Evolutionary conservation across 140 eudicot species (phyloP).

Genomic region (Ambrosia hybrid): DNA sequence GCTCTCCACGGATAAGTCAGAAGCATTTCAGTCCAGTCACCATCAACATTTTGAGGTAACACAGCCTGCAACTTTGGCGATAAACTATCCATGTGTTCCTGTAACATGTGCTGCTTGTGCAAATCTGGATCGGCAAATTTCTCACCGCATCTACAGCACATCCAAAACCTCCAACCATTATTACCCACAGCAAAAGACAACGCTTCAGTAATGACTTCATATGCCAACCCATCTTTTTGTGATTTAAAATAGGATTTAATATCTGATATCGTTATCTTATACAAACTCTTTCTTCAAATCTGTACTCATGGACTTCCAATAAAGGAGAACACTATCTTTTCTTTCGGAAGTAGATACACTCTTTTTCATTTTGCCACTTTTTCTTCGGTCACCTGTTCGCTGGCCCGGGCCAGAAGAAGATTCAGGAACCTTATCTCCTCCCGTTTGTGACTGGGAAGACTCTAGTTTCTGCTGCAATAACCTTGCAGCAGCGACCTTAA

Average conservation of each 20-base stretch:
- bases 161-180: too few relatives aligned
- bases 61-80: constrained; percentile 61
- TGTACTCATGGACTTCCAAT: constrained; percentile 66
- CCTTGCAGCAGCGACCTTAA: constrained; percentile 93
- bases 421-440: constrained; percentile 52
- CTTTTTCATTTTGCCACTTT: constrained; percentile 53
- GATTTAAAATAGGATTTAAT: too few relatives aligned
- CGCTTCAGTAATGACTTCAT: too few relatives aligned
- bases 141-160: constrained; percentile 84
- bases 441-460: constrained; percentile 42
- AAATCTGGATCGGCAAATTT: constrained; percentile 57
- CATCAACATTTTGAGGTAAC: constrained; percentile 64
- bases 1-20: constrained; percentile 81
- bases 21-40: constrained; percentile 90
- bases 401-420: constrained; percentile 50
- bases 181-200: too few relatives aligned
- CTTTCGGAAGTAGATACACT: constrained; percentile 60
- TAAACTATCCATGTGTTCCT: constrained; percentile 66
- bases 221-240: too few relatives aligned
- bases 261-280: too few relatives aligned
- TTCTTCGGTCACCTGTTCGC: constrained; percentile 63
- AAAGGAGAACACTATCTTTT: constrained; percentile 63
- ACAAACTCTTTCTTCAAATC: constrained; percentile 63
- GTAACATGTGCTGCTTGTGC: constrained; percentile 64
- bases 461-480: constrained; percentile 84